Base-by-base conservation (phyloP, 1,284 basidiomycete species). In the Sanghuangporus sanghuang region DNA sequence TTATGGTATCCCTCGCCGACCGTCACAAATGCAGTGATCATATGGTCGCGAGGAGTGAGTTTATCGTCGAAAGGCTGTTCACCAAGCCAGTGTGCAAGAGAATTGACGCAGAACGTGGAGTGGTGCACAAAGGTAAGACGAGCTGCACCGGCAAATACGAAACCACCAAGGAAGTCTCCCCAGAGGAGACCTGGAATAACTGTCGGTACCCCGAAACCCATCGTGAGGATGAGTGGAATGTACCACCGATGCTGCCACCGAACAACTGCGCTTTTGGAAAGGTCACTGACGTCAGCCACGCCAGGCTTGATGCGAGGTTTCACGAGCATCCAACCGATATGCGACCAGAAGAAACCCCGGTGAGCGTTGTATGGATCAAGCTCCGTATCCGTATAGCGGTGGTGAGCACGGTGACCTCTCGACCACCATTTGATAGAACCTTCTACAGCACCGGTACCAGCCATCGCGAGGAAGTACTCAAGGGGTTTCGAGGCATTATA, bases 1-100 rank as follows among this genome's bases (percentile, higher is more conserved):
- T 97, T 96, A 83, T 96, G 94, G 80, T 96, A 96, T 12, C 95
- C 94, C 76, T 96, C 94, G 65, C 94, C 94, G 71, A 95, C 87
- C 36, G 94, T 96, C 65, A 85, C 87, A 50, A 96, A 79, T 9
- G 94, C 94, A 42, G 94, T 96, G 72, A 95, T 75, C 70, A 95
- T 78, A 77, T 95, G 92, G 76, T 95, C 92, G 62, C 87, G 81
- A 39, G 93, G 93, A n/a, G 93, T 91, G 78, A 95, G 92, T 81
- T 96, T 96, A 84, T 96, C 93, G 76, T 96, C 95, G 72, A 95
- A 96, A 27, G 93, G 92, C 32, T 89, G 80, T 68, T 95, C 93
- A 62, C 95, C 95, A 67, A 96, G 85, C 92, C 92, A 96, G 76
- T 96, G 94, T 14, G 94, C 94, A 52, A 96, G 87, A 9, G 94